These are phyloP conservation scores for Arctium minus DNA, from an alignment of 129 eudicot genomes.

Conservation along the genomic window DNA sequence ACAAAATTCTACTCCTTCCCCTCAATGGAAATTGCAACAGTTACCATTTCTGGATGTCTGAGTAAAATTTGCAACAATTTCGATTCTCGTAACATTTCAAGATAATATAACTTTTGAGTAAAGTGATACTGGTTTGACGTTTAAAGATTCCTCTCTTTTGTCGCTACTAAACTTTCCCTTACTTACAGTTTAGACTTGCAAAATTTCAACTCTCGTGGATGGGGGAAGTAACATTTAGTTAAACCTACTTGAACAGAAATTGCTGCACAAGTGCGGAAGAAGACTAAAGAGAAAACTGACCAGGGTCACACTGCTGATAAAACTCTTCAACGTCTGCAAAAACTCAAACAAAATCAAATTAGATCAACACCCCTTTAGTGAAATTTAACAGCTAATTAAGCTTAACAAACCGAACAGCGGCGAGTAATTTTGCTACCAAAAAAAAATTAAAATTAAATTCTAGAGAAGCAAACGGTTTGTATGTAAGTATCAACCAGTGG, in stretches of 20 bases:
- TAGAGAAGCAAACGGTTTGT: background rate
- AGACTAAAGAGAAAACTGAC: constrained; percentile 19
- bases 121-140: background rate
- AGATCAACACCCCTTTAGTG: background rate
- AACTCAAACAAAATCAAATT: constrained; percentile 15
- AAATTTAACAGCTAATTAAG: constrained; percentile 6
- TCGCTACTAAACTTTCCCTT: background rate
- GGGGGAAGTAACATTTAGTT: background rate
- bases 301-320: constrained; percentile 69
- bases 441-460: background rate
- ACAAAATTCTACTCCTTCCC: background rate
- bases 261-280: background rate
- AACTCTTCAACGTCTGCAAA: constrained; percentile 56
- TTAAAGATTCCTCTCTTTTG: background rate
- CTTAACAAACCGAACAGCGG: background rate
- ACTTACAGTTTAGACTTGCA: background rate
- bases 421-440: background rate
- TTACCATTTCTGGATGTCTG: background rate
- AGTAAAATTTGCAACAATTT: background rate
- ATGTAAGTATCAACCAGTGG: constrained; percentile 35
- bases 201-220: background rate
- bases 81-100: background rate
- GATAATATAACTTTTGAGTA: background rate
- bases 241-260: constrained; percentile 16
- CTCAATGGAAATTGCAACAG: background rate